Evolutionary conservation across 805 yeast species (phyloP).

Genomic region (Monosporozyma unispora): DNA sequence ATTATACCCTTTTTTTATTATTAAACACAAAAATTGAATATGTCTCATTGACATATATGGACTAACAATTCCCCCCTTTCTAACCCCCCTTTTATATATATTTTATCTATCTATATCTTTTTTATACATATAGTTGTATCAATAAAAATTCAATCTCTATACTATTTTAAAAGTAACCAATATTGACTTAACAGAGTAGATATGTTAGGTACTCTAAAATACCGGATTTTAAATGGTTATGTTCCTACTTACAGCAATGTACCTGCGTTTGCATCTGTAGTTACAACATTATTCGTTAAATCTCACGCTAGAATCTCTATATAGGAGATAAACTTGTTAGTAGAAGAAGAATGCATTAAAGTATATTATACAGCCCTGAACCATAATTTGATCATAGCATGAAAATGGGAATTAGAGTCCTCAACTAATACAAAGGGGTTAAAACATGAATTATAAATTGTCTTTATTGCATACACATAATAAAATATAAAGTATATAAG

Average conservation of each 20-base stretch:
- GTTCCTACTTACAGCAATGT: no score
- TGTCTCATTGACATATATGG: conserved; percentile 2
- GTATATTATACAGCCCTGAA: no score
- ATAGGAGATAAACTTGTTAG: no score
- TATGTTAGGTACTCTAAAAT: no score
- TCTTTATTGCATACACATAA: neutral
- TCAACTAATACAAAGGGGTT: neutral
- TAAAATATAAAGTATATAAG: neutral
- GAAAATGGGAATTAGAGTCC: no score
- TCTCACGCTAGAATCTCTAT: no score
- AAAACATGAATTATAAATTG: neutral
- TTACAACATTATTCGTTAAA: no score
- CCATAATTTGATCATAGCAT: no score
- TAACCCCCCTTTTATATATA: neutral
- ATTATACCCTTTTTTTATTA: neutral
- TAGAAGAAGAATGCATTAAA: no score
- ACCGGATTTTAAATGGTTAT: no score
- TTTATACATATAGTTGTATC: neutral
- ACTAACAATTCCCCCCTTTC: neutral
- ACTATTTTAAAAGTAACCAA: neutral
- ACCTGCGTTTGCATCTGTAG: no score
- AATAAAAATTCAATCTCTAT: neutral
- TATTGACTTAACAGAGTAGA: no score
- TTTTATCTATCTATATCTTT: neutral
- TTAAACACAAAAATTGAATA: neutral